phyloP scores from a whole-genome alignment of 129 eudicot genomes.

The Oenanthe sinensis region DNA sequence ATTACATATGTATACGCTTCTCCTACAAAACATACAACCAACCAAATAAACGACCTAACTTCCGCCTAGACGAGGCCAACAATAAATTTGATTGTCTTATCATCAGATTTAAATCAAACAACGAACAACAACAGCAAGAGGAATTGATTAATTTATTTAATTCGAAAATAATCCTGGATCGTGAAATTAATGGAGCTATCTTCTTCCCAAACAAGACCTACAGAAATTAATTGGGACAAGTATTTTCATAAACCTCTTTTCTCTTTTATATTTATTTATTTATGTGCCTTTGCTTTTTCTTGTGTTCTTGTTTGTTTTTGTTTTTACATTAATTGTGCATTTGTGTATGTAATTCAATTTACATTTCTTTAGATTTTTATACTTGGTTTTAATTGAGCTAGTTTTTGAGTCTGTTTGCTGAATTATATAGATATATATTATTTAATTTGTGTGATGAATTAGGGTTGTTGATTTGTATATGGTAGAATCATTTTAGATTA shows the following conservation, averaged over 20 bases:
- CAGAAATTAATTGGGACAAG: conserved; percentile 98
- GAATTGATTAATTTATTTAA: too few species aligned
- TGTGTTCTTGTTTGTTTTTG: background rate
- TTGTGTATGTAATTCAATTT: background rate
- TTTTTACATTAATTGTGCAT: background rate
- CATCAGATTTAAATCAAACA: background rate
- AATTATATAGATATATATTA: background rate
- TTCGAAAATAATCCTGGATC: background rate
- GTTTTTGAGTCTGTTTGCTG: background rate
- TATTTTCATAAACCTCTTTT: conserved; percentile 20
- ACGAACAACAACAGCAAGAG: background rate
- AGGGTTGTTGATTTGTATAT: background rate
- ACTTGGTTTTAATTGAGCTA: background rate
- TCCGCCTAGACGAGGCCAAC: background rate
- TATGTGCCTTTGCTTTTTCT: background rate
- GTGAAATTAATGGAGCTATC: conserved; percentile 41
- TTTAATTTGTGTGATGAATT: background rate
- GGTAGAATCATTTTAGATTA: background rate
- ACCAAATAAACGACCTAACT: conserved; percentile 1
- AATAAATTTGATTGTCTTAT: background rate
- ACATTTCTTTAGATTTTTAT: background rate
- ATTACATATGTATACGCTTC: too few species aligned
- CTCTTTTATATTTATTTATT: background rate
- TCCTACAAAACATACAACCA: background rate
- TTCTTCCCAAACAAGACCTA: conserved; percentile 36